Base-by-base conservation (phyloP, 306 rosid species). In the cucumber (Cucumis sativus) region DNA sequence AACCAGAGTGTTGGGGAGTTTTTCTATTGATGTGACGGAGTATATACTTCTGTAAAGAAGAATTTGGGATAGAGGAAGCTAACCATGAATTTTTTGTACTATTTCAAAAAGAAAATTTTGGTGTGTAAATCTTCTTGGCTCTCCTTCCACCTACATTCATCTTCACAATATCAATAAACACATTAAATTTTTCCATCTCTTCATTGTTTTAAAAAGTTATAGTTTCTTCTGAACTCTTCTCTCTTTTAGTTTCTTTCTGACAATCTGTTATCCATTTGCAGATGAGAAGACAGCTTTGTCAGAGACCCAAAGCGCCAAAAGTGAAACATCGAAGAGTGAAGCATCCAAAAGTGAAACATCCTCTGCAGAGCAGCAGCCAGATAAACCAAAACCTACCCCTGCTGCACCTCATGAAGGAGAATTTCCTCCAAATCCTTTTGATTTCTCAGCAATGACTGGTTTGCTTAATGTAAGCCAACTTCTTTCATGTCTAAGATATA, bases 401-500 rank as follows among this genome's bases (percentile, higher is more conserved):
- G 83, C 86, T 51, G 56, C 97, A 85, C 82, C 86, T 56, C 86
- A 88, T 20, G 89, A 84, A 74, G 28, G 89, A 68, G 98, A 88
- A 23, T 41, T 87, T 76, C 85, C 93, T 41, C 40, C 85, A 64
- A 91, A 92, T 82, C 96, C 98, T 79, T 96, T 96, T 82, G 99
- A 96, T 87, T 96, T 96, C 83, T 92, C 98, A 15, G 94, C 89
- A 23, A 96, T 96, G 98, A 82, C 83, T 80, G 97, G 99, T 78
- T 87, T 96, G 84, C 98, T 96, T 80, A 96, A 91, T 88, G 99
- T 96, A 89, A 41, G 82, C 57, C 57, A 14, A 28, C 70, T 63
- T 41, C 76, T 59, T 18, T 70, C 23, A 71, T 23, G 58, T 45
- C 57, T 21, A 21, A 67, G 10, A 59, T 33, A 30, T 62, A 13